Evolutionary conservation across 2,329 filamentous ascomycete genomes (phyloP), one percentile per base, ranked within the genome.

Genomic region (Cryphonectria carpinicola): DNA sequence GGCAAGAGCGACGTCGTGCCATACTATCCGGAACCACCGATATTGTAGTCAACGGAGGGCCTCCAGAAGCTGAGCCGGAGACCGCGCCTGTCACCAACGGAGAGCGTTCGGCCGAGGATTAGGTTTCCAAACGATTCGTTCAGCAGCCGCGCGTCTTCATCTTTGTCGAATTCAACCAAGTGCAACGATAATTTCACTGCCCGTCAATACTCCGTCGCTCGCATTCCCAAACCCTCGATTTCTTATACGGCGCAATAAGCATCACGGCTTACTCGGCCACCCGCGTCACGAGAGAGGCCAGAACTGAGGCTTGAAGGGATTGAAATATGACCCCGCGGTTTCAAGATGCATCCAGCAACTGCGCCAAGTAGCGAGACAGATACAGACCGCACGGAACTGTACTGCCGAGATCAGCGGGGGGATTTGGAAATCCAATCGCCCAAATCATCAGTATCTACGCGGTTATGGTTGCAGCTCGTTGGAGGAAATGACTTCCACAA

Each of bases 1-100:
- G 90, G 82, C 88, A 90, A 75, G 83, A 86, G 70, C 84, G 89
- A 67, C 85, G 88, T 56, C 81, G 86, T 75, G 84, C 84, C 5
- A 86, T 90, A 6, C 81, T 90, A 32, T 82, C 81, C 1, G 84
- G 84, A 13, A 80, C 80, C 4, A 83, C 81, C 1, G 83, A 86
- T 28, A 82, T 86, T 13, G 79, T 84, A 25, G 79, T 86, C 49
- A 70, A 68, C 17, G 70, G 70, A 14, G 62, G 67, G 14, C 65
- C 69, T 19, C n/a, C 68, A 25, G 71, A 72, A 32, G 65, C 69
- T 6, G 49, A 46, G 13, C 39, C 66, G 17, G 54, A 46, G 39
- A 32, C 67, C 14, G 67, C 32, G 19, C 37, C 67, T 46, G 56
- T 63, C 28, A 60, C 46, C 46, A 68, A 66, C 35, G 70, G 52